Evolutionary conservation across 441 rosid genomes (phyloP).

Genomic region (Erodium texanum): DNA sequence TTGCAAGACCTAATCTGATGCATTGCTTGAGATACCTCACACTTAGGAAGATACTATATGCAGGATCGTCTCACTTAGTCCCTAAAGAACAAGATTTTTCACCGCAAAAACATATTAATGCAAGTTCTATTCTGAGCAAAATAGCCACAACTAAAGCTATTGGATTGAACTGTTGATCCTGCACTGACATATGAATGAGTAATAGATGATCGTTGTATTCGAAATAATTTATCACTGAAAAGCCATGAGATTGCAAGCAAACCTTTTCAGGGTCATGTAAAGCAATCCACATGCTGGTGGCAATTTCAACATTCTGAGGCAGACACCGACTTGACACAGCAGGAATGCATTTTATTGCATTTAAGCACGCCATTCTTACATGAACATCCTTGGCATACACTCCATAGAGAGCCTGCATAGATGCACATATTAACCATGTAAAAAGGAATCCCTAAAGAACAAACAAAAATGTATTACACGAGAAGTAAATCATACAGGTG

Average conservation of each 20-base stretch:
- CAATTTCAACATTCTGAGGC: constrained; percentile 70
- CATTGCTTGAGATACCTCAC: no score
- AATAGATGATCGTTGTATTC: not conserved
- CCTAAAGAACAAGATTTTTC: no score
- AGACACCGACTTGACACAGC: constrained; percentile 65
- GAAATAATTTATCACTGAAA: not conserved
- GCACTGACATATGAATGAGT: not conserved
- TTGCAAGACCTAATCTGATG: no score
- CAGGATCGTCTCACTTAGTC: no score
- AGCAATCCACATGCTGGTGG: constrained; percentile 93
- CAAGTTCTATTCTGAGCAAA: no score
- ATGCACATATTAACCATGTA: constrained; percentile 8
- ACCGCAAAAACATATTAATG: no score
- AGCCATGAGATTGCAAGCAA: constrained; percentile 20
- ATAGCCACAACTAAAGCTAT: not conserved
- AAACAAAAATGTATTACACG: constrained; percentile 10
- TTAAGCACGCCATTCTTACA: constrained; percentile 97
- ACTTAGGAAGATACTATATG: no score
- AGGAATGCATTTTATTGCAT: constrained; percentile 90
- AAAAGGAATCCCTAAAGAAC: constrained; percentile 8
- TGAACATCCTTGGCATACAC: constrained; percentile 88
- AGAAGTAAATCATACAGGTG: constrained; percentile 43
- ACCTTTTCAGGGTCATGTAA: constrained; percentile 98
- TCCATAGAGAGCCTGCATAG: constrained; percentile 69
- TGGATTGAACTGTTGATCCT: not conserved